phyloP scores from a whole-genome alignment of 1,284 basidiomycete species.

The Rhodotorula sp. region DNA sequence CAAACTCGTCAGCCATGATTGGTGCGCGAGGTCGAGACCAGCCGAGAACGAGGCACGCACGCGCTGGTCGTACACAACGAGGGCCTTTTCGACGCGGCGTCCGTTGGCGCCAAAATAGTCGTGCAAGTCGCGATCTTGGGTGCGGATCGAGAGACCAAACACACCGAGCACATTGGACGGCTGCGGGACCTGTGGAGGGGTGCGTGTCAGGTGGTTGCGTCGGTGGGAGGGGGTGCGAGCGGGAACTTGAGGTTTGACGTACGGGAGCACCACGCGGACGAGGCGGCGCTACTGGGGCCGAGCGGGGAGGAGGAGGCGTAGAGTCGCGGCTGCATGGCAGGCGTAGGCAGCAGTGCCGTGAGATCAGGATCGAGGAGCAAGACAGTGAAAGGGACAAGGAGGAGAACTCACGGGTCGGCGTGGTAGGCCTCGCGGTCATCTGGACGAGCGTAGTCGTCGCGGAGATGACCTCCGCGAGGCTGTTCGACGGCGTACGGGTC shows the following conservation, averaged over 20 bases:
- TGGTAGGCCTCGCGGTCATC: not conserved
- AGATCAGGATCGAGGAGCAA: not conserved
- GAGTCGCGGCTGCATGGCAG: constrained; percentile 4
- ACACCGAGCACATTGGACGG: constrained; percentile 90
- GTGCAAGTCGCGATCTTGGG: constrained; percentile 87
- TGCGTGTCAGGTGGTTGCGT: constrained; percentile 9
- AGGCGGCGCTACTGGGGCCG: constrained; percentile 11
- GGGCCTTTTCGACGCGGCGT: constrained; percentile 90
- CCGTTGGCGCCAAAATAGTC: constrained; percentile 80
- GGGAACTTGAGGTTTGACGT: constrained; percentile 11
- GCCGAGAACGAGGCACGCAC: constrained; percentile 61
- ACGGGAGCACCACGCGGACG: constrained; percentile 30
- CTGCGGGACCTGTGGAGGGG: constrained; percentile 53
- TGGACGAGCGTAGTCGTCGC: too few species aligned
- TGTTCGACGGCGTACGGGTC: not conserved
- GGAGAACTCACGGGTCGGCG: not conserved
- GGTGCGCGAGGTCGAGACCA: too few species aligned
- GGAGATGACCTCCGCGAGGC: too few species aligned
- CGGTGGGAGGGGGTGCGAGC: constrained; percentile 12
- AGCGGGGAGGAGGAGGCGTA: not conserved
- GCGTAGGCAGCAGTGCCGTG: too few species aligned
- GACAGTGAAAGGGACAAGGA: not conserved
- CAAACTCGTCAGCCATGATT: too few species aligned
- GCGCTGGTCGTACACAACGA: constrained; percentile 97
- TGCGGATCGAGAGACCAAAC: constrained; percentile 93